These are phyloP conservation scores for Francoa sonchifolia DNA, from an alignment of 441 rosid species.

Conservation along the genomic window DNA sequence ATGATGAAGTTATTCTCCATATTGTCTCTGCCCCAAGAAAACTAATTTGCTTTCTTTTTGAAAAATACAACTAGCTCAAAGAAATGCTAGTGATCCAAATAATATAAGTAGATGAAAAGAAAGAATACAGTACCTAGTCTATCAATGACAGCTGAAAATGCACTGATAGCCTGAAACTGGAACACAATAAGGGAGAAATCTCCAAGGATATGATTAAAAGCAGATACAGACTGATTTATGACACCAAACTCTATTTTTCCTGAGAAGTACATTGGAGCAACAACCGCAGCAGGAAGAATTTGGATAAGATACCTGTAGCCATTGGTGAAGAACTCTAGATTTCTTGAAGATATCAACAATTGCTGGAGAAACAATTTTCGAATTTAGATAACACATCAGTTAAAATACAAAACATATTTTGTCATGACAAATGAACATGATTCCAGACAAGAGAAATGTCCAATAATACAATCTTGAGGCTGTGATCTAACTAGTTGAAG, in stretches of 20 bases:
- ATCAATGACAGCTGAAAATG: slow-evolving; percentile 94
- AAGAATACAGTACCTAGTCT: slow-evolving; percentile 50
- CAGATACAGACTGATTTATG: slow-evolving; percentile 91
- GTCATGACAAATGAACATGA: too few relatives aligned
- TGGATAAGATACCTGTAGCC: slow-evolving; percentile 94
- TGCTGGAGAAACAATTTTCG: slow-evolving; percentile 44
- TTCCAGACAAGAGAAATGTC: too few relatives aligned
- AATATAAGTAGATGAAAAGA: slow-evolving; percentile 2
- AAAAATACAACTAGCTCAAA: not conserved
- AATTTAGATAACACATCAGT: too few relatives aligned
- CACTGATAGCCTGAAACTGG: slow-evolving; percentile 92
- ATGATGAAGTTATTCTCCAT: too few relatives aligned
- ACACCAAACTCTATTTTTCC: slow-evolving; percentile 98
- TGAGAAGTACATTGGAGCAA: slow-evolving; percentile 96
- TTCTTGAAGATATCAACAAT: slow-evolving; percentile 83
- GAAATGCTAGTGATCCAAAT: not conserved
- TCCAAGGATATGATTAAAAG: slow-evolving; percentile 90
- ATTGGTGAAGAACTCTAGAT: slow-evolving; percentile 87
- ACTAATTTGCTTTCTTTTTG: too few relatives aligned
- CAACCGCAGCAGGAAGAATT: slow-evolving; percentile 95
- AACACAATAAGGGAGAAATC: slow-evolving; percentile 86
- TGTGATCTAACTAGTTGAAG: too few relatives aligned
- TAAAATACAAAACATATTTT: too few relatives aligned
- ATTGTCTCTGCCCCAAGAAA: too few relatives aligned
- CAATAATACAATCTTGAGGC: too few relatives aligned